These are phyloP conservation scores for Tricholomella constricta DNA, from an alignment of 768 basidiomycete genomes.

Conservation along the genomic window DNA sequence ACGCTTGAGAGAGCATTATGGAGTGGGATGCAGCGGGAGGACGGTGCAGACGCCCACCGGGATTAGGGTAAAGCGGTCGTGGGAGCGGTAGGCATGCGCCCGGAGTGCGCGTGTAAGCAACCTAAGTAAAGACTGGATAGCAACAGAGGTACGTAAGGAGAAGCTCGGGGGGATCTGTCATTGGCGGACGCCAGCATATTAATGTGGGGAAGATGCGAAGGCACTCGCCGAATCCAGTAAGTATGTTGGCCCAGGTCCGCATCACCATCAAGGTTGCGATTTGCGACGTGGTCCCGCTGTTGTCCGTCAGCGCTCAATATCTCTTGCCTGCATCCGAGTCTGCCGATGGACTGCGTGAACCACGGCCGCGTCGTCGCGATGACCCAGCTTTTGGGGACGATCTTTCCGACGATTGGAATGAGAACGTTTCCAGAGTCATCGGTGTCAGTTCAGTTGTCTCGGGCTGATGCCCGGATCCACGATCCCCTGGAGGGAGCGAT, in stretches of 20 bases:
- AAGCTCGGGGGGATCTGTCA: conserved; percentile 43
- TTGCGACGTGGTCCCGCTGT: conserved; percentile 13
- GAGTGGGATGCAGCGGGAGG: conserved; percentile 9
- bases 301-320: conserved; percentile 23
- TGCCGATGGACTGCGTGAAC: conserved; percentile 33
- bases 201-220: conserved; percentile 44
- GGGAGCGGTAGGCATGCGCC: conserved; percentile 53
- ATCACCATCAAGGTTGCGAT: conserved; percentile 16
- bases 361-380: conserved; percentile 15
- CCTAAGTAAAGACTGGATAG: conserved; percentile 49
- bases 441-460: conserved; percentile 26
- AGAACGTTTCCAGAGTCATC: conserved; percentile 30
- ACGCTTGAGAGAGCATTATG: conserved; percentile 20
- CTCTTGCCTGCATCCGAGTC: conserved; percentile 35
- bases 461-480: conserved; percentile 14
- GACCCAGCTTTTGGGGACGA: conserved; percentile 18
- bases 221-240: conserved; percentile 24
- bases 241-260: conserved; percentile 18
- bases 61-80: conserved; percentile 44
- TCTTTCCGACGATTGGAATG: conserved; percentile 29
- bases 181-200: conserved; percentile 36
- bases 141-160: conserved; percentile 54
- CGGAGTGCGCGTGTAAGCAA: conserved; percentile 45
- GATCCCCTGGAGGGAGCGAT: conserved; percentile 12
- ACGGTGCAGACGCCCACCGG: conserved; percentile 18